Evolutionary conservation across 2,329 filamentous ascomycete genomes (phyloP), one percentile per base, ranked within the genome.

Genomic region (Dendrostoma leiphaemia): DNA sequence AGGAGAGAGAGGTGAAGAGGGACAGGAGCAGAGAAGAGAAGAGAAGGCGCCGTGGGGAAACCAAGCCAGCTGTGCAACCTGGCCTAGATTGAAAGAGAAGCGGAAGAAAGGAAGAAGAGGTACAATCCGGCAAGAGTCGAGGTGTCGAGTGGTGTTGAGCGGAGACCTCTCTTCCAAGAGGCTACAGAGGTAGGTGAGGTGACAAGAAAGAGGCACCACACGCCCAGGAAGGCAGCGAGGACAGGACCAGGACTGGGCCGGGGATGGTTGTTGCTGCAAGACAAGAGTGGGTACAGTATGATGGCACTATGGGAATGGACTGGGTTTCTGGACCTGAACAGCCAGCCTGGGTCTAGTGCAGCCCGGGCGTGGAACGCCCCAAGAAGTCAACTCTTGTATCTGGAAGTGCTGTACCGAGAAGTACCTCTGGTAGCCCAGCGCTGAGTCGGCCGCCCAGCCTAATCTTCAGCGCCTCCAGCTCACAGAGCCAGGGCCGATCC

Each of bases 1-100:
- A 50, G 49, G 48, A 34, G 48, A 31, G 37, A n/a, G 48, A 51
- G 48, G 44, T 29, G 44, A 48, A 51, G 47, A 55, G 44, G 40
- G 34, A 21, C 21, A 45, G 46, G 52, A 50, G 29, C 21, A 19
- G 48, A 50, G 26, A 5, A 34, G 23, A 17, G 19, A 10, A 43
- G 38, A 51, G 19, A 10, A 43, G 38, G 48, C 38, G 19, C 48
- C 53, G 19, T 44, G 45, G 32, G 49, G 53, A 32, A 51, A 44
- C 41, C 48, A 47, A 54, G 31, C 51, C 34, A 43, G 41, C 41
- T 53, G 49, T 53, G 53, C 35, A 54, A 54, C 41, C 49, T 45
- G 47, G 47, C 15, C 26, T 31, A 43, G 40, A 48, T 57, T 29
- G 40, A 26, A 54, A 40, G 43, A 51, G 35, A 34, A 32, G 44